These are phyloP conservation scores for Globisporangium ultimum DNA, from an alignment of 352 stramenopile species.

Conservation along the genomic window DNA sequence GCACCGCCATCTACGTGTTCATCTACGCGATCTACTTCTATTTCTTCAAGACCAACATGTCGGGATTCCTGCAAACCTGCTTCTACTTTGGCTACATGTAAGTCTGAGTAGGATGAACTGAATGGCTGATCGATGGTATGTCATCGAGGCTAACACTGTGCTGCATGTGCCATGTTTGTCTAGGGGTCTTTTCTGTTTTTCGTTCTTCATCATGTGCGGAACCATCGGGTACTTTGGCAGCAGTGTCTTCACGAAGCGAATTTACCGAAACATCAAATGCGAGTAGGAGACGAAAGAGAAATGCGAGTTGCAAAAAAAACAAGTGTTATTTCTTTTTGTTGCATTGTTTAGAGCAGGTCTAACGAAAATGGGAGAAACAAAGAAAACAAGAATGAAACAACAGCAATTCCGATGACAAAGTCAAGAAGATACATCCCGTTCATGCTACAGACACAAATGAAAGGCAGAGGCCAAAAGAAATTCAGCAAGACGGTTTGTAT, in stretches of 20 bases:
- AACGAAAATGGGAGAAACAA: not conserved
- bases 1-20: constrained; percentile 97
- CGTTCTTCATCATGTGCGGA: constrained; percentile 93
- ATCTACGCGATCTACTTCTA: constrained; percentile 99
- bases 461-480: constrained; percentile 1
- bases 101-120: constrained; percentile 11
- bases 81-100: constrained; percentile 99
- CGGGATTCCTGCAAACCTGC: constrained; percentile 96
- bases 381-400: not conserved
- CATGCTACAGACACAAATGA: not conserved
- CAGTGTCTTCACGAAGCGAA: constrained; percentile 92
- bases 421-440: not conserved
- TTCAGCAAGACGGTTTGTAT: not conserved
- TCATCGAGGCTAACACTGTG: constrained; percentile 3
- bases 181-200: constrained; percentile 89
- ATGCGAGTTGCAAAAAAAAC: not conserved
- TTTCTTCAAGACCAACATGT: constrained; percentile 99
- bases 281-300: constrained; percentile 57
- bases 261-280: constrained; percentile 96
- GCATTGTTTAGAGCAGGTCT: constrained; percentile 7
- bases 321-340: constrained; percentile 2
- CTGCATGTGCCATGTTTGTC: constrained; percentile 13
- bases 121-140: not conserved
- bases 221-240: constrained; percentile 90
- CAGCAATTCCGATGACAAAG: not conserved